Percentiles rank a stretch among this genome's conserved stretches.
These are phyloP conservation scores for Ustilago tritici DNA, from an alignment of 1,284 basidiomycete species.

Conservation along the genomic window DNA sequence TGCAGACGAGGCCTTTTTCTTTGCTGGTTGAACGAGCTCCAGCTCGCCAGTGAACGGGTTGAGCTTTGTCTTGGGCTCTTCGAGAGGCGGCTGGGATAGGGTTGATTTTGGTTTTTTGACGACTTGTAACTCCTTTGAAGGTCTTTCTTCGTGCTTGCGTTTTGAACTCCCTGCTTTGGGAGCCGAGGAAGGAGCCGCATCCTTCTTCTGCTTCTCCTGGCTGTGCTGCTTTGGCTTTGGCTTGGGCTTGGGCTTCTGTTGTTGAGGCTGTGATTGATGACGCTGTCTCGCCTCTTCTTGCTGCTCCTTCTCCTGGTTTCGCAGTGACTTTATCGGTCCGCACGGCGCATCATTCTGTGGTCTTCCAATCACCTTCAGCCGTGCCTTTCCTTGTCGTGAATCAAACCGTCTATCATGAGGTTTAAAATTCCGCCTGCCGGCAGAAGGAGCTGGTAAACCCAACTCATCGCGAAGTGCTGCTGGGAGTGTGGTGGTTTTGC, in stretches of 20 bases:
- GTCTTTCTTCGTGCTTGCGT: constrained; percentile 25
- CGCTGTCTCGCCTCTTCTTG: constrained; percentile 13
- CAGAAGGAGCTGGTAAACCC: constrained; percentile 46
- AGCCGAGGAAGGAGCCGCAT: background rate
- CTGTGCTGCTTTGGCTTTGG: constrained; percentile 3
- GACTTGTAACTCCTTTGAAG: constrained; percentile 19
- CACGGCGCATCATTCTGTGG: constrained; percentile 19
- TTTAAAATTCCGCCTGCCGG: constrained; percentile 24
- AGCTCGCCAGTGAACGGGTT: constrained; percentile 51
- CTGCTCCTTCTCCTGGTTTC: constrained; percentile 48
- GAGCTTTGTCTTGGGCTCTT: constrained; percentile 18
- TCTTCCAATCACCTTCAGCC: constrained; percentile 33
- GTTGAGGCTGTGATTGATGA: constrained; percentile 7
- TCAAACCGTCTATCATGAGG: constrained; percentile 27
- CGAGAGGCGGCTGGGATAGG: background rate
- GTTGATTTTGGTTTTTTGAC: constrained; percentile 37
- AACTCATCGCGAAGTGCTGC: constrained; percentile 64
- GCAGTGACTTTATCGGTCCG: constrained; percentile 41
- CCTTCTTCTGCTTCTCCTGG: background rate
- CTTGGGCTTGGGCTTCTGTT: background rate
- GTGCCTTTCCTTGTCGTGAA: constrained; percentile 15
- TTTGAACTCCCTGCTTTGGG: background rate
- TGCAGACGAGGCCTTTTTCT: constrained; percentile 11
- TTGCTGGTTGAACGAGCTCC: constrained; percentile 17
- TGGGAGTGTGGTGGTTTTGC: constrained; percentile 59